Percentiles rank a stretch among this genome's conserved stretches.
phyloP scores from a whole-genome alignment of 2,329 filamentous ascomycete genomes.

The Fusarium longipes region DNA sequence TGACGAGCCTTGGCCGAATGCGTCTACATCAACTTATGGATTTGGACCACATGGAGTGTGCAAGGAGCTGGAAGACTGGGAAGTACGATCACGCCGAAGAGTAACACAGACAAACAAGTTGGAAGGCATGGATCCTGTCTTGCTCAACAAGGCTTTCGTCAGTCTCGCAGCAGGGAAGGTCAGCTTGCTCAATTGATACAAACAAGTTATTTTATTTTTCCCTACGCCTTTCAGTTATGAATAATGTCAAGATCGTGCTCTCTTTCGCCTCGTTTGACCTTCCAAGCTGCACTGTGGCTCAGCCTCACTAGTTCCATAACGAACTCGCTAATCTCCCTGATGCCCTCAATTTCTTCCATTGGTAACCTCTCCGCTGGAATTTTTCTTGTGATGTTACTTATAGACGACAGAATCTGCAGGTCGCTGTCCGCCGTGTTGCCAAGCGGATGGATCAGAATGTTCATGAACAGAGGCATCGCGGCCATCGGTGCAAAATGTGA shows the following conservation, averaged over 20 bases:
- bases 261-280: constrained; percentile 30
- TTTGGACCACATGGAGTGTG: constrained; percentile 55
- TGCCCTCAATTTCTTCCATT: constrained; percentile 37
- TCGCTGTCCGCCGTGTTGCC: constrained; percentile 28
- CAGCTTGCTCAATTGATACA: constrained; percentile 51
- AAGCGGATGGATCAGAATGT: constrained; percentile 37
- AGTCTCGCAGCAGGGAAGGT: constrained; percentile 51
- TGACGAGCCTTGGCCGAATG: constrained; percentile 50
- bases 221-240: neutral
- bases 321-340: constrained; percentile 36
- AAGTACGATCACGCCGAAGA: neutral
- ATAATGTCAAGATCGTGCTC: constrained; percentile 37
- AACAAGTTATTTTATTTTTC: too few relatives aligned
- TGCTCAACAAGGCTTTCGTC: constrained; percentile 44
- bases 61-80: constrained; percentile 49
- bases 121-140: constrained; percentile 40
- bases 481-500: constrained; percentile 37
- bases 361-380: constrained; percentile 30
- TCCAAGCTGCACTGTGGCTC: constrained; percentile 37
- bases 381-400: constrained; percentile 33
- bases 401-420: constrained; percentile 33
- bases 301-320: constrained; percentile 38
- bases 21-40: neutral
- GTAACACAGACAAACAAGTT: constrained; percentile 25
- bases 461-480: constrained; percentile 36